Percentiles rank a stretch among this genome's conserved stretches.
Conservation (phyloP, 2,329 filamentous ascomycete genomes). For the Tolypocladium sp. region DNA sequence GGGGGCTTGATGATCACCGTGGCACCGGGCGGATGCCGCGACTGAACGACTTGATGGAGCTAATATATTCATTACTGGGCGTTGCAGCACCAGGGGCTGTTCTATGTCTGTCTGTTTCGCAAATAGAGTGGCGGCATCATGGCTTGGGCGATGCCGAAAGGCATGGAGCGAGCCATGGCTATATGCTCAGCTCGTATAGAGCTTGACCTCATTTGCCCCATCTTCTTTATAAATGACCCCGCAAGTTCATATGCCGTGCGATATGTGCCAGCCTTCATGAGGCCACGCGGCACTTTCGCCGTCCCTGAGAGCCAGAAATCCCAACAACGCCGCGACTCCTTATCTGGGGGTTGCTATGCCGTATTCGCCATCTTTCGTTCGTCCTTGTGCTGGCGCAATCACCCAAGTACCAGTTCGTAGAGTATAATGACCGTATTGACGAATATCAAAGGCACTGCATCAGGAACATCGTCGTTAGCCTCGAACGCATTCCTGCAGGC, state of each 20-base stretch:
- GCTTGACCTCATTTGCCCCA: not conserved
- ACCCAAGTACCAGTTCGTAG: constrained; percentile 72
- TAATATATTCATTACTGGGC: not conserved
- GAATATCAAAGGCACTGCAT: constrained; percentile 69
- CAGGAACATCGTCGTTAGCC: not conserved
- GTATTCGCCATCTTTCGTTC: not conserved
- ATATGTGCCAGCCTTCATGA: not conserved
- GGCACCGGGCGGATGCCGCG: not conserved
- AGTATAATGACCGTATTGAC: constrained; percentile 77
- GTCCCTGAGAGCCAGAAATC: not conserved
- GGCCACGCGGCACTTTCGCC: not conserved
- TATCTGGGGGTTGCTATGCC: not conserved
- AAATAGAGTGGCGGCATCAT: not conserved
- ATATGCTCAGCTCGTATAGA: not conserved
- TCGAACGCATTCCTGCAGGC: not conserved
- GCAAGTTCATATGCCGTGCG: not conserved
- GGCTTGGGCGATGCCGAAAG: not conserved
- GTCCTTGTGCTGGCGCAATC: constrained; percentile 14
- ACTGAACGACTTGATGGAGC: not conserved
- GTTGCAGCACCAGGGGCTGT: not conserved
- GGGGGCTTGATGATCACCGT: not conserved
- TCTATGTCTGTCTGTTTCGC: not conserved
- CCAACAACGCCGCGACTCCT: not conserved
- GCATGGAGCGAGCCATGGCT: not conserved
- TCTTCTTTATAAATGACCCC: not conserved